Conservation (phyloP, 2,329 filamentous ascomycete genomes). For the Colletotrichum sp. region DNA sequence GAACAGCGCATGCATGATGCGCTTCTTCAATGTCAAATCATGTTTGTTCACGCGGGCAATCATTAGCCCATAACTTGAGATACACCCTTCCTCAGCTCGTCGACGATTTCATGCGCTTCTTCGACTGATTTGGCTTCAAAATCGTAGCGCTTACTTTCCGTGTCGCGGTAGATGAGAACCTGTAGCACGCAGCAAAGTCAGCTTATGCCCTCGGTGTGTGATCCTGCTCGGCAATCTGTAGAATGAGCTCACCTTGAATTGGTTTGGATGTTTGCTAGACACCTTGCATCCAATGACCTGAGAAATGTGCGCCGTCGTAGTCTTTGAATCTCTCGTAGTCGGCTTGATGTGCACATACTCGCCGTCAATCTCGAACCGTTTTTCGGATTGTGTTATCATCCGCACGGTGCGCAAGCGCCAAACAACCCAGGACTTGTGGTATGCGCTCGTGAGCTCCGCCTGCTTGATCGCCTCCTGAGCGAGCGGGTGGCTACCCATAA, state of each 20-base stretch:
- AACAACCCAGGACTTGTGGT: conserved; percentile 79
- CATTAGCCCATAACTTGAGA: conserved; percentile 21
- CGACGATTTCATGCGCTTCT: conserved; percentile 80
- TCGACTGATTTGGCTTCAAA: conserved; percentile 77
- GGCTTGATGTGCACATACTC: conserved; percentile 90
- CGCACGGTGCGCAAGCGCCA: conserved; percentile 85
- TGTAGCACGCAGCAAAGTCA: conserved; percentile 28
- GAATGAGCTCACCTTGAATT: conserved; percentile 69
- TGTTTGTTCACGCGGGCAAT: not conserved
- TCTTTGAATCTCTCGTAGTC: conserved; percentile 69
- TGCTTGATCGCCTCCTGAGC: conserved; percentile 66
- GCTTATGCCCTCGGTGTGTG: not conserved
- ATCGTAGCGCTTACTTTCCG: conserved; percentile 82
- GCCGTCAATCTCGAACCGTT: conserved; percentile 79
- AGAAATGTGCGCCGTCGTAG: conserved; percentile 81
- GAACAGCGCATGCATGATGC: not conserved
- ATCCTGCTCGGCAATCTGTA: not conserved
- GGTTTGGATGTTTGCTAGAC: conserved; percentile 77
- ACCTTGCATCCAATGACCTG: conserved; percentile 85
- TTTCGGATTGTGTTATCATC: conserved; percentile 76
- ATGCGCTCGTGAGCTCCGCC: conserved; percentile 60
- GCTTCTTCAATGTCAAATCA: not conserved
- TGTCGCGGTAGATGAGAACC: conserved; percentile 75
- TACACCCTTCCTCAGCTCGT: conserved; percentile 78
- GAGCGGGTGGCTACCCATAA: conserved; percentile 68